Conservation (phyloP, 2,329 filamentous ascomycete genomes). For the Shiraia sp. region DNA sequence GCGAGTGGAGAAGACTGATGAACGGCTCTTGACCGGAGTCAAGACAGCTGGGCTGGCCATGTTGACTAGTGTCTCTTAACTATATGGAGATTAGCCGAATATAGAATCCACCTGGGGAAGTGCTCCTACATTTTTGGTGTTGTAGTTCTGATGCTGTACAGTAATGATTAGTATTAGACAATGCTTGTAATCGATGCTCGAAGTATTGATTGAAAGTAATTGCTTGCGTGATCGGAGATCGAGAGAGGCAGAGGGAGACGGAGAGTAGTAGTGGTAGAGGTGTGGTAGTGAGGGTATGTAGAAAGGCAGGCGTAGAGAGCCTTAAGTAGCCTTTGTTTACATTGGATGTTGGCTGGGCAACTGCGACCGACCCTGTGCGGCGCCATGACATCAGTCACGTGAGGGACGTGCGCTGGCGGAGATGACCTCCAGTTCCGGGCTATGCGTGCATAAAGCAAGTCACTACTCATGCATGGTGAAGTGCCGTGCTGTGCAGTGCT, state of each 20-base stretch:
- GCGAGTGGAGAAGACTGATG: slow-evolving; percentile 87
- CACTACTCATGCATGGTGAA: slow-evolving; percentile 1
- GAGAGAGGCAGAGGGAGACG: slow-evolving; percentile 18
- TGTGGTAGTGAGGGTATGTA: slow-evolving; percentile 19
- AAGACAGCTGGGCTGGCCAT: slow-evolving; percentile 87
- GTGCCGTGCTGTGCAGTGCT: slow-evolving; percentile 4
- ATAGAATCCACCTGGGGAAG: slow-evolving; percentile 4
- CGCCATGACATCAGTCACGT: slow-evolving; percentile 35
- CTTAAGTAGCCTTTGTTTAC: slow-evolving; percentile 45
- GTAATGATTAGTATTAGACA: slow-evolving; percentile 46
- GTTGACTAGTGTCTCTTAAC: slow-evolving; percentile 40
- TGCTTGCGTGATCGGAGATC: slow-evolving; percentile 17
- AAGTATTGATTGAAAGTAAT: slow-evolving; percentile 44
- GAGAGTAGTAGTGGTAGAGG: slow-evolving; percentile 10
- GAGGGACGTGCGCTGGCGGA: slow-evolving; percentile 13
- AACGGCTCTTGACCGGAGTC: slow-evolving; percentile 93
- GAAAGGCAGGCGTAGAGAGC: slow-evolving; percentile 24
- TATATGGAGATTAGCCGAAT: slow-evolving; percentile 25
- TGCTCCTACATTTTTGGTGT: slow-evolving; percentile 32
- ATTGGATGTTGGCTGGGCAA: slow-evolving; percentile 35
- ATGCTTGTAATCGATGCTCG: slow-evolving; percentile 44
- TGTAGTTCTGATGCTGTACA: slow-evolving; percentile 31
- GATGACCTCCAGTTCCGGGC: slow-evolving; percentile 5
- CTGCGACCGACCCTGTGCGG: slow-evolving; percentile 14
- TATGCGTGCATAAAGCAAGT: slow-evolving; percentile 2